These are phyloP conservation scores for Rhynchospora pubera DNA, from an alignment of 176 grass and related monocot species.

Conservation along the genomic window DNA sequence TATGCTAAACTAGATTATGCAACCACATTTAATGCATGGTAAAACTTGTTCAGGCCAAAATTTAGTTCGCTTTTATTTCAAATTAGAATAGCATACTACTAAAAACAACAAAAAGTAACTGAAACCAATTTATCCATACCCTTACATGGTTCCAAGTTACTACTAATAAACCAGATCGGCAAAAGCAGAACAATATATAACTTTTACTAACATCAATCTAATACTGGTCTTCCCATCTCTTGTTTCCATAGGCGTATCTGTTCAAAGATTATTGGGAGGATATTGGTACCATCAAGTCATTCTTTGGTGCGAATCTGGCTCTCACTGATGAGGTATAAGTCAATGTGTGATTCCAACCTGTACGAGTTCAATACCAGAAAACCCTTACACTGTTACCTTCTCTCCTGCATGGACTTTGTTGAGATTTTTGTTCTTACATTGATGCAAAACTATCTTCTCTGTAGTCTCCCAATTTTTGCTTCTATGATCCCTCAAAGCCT, in stretches of 20 bases:
- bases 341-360: no score
- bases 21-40: no score
- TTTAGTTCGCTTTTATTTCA: not conserved
- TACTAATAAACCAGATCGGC: not conserved
- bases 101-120: not conserved
- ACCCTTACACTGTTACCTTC: no score
- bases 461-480: slow-evolving; percentile 57
- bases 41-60: no score
- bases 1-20: not conserved
- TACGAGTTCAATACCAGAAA: no score
- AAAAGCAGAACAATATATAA: not conserved
- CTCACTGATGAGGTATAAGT: slow-evolving; percentile 70
- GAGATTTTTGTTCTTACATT: slow-evolving; percentile 6
- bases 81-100: not conserved
- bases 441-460: slow-evolving; percentile 13
- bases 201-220: not conserved
- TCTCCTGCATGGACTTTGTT: not conserved
- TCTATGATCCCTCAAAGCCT: slow-evolving; percentile 73
- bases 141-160: not conserved
- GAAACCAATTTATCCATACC: not conserved
- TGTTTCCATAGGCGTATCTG: slow-evolving; percentile 43
- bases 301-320: slow-evolving; percentile 78
- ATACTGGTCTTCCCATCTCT: not conserved
- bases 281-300: slow-evolving; percentile 82
- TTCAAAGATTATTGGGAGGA: slow-evolving; percentile 84